Conservation (phyloP, 352 stramenopile species). For the Phytophthora pluvialis region DNA sequence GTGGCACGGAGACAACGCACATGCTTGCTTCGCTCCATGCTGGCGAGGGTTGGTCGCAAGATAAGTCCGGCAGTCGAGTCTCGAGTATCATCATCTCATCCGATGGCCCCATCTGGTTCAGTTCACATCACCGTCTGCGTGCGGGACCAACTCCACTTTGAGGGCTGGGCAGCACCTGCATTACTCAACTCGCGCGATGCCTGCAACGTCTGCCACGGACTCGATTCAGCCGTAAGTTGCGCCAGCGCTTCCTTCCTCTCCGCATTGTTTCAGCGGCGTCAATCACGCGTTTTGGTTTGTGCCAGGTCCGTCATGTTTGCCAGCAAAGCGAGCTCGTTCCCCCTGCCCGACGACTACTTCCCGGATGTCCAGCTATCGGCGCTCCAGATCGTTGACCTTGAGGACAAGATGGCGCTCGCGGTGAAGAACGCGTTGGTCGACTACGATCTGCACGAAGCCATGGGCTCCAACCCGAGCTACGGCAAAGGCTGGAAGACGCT, state of each 20-base stretch:
- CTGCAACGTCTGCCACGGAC: constrained; percentile 7
- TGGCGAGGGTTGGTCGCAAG: constrained; percentile 5
- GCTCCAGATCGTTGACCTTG: constrained; percentile 39
- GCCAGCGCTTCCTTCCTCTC: background rate
- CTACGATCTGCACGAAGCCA: constrained; percentile 53
- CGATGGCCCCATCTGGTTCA: constrained; percentile 27
- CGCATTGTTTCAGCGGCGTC: background rate
- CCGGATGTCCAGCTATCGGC: constrained; percentile 40
- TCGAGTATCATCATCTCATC: constrained; percentile 20
- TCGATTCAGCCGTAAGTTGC: constrained; percentile 7
- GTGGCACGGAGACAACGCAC: constrained; percentile 5
- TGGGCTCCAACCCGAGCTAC: constrained; percentile 38
- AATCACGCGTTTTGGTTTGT: constrained; percentile 6
- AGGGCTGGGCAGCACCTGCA: constrained; percentile 12
- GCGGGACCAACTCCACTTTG: constrained; percentile 8
- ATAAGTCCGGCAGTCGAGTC: constrained; percentile 13
- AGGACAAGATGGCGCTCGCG: constrained; percentile 41
- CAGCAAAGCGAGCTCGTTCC: constrained; percentile 27
- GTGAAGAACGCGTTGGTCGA: constrained; percentile 51
- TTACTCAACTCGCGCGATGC: constrained; percentile 21
- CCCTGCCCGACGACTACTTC: constrained; percentile 54
- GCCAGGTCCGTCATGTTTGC: constrained; percentile 17
- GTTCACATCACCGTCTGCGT: constrained; percentile 31
- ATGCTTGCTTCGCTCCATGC: constrained; percentile 11
- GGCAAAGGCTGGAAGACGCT: constrained; percentile 33